Evolutionary conservation across 495 filamentous ascomycete genomes (phyloP).

Genomic region (Aspergillus taichungensis): DNA sequence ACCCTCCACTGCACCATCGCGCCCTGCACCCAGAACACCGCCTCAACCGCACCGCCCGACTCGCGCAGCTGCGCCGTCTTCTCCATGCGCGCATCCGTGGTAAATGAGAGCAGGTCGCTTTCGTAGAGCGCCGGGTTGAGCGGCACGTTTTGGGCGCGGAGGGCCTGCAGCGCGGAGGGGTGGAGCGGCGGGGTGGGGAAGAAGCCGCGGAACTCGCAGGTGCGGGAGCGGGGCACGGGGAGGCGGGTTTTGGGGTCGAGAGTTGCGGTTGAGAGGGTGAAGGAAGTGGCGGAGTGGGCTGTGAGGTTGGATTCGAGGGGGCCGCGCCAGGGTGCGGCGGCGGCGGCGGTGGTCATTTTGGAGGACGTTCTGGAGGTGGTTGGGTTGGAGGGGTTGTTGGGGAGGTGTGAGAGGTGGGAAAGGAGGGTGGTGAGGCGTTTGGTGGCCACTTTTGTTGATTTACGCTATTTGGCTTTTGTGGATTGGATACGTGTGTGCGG

Average conservation of each 20-base stretch:
- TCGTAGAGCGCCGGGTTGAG: conserved; percentile 59
- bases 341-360: too few relatives aligned
- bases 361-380: conserved; percentile 3
- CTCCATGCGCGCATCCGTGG: conserved; percentile 79
- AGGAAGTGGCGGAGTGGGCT: conserved; percentile 58
- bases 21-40: conserved; percentile 71
- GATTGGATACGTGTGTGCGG: too few relatives aligned
- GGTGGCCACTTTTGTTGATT: too few relatives aligned
- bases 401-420: too few relatives aligned
- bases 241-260: conserved; percentile 20
- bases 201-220: conserved; percentile 74
- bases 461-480: too few relatives aligned
- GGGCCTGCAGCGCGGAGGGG: conserved; percentile 48
- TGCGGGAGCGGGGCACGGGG: conserved; percentile 51
- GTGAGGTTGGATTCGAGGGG: conserved; percentile 57
- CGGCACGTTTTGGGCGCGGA: conserved; percentile 45
- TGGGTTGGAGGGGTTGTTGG: not conserved
- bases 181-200: conserved; percentile 51
- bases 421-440: too few relatives aligned
- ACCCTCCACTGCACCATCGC: conserved; percentile 76
- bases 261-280: conserved; percentile 61
- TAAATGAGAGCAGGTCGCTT: conserved; percentile 71
- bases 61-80: conserved; percentile 59
- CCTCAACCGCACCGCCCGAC: conserved; percentile 62
- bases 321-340: conserved; percentile 56